A percentile compares a stretch with the other conserved stretches of the same genome.
Conservation (phyloP, 805 yeast genomes). For the Deakozyma indianensis region DNA sequence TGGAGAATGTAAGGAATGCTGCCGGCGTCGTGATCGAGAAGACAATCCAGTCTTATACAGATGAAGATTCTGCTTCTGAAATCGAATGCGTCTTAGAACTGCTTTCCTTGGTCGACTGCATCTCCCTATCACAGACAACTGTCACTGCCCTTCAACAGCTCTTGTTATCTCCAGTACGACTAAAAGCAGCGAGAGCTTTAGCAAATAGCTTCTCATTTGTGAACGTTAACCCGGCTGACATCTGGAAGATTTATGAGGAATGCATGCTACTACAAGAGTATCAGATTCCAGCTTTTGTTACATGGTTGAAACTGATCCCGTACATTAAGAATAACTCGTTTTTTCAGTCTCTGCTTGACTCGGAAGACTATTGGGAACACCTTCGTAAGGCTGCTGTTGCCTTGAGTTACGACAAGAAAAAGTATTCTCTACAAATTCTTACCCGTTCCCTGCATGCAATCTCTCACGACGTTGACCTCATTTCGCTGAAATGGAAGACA, state of each 20-base stretch:
- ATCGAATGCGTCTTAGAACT: not conserved
- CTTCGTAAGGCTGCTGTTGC: conserved; percentile 45
- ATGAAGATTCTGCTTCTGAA: not conserved
- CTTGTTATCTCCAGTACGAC: not conserved
- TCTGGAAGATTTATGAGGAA: not conserved
- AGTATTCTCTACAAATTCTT: conserved; percentile 51
- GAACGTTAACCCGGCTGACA: not conserved
- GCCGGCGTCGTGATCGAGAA: not conserved
- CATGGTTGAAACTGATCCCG: not conserved
- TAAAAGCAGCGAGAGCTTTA: not conserved
- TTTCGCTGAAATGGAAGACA: conserved; percentile 31
- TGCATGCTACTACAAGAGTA: not conserved
- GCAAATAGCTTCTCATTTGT: not conserved
- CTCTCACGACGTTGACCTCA: conserved; percentile 19
- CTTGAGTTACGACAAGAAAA: conserved; percentile 49
- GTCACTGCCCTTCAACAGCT: not conserved
- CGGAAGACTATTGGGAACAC: conserved; percentile 35
- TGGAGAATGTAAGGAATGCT: not conserved
- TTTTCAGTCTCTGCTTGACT: not conserved
- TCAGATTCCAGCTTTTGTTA: not conserved
- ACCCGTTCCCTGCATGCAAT: conserved; percentile 40
- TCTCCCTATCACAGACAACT: not conserved
- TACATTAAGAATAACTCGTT: not conserved
- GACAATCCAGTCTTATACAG: not conserved
- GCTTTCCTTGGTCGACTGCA: not conserved